Base-by-base conservation (phyloP, 2,329 filamentous ascomycete species). In the Microcera coccophila region DNA sequence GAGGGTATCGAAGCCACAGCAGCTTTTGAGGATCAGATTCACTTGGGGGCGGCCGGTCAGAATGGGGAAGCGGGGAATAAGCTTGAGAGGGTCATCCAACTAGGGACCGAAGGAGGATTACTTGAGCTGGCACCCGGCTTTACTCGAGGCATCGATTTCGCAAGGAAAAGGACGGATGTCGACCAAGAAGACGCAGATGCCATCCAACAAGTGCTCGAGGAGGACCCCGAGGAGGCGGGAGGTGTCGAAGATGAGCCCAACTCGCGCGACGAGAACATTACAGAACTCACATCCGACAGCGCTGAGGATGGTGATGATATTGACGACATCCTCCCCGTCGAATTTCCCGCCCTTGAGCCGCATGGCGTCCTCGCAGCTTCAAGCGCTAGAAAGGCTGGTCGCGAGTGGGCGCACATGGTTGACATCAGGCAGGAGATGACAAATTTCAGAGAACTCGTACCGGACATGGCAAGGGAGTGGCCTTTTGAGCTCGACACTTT, bases 381-480 rank as follows among this genome's bases (percentile, higher is more conserved):
- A 8, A 80, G 82, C 47, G 74, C 82, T 47, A 87, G 84, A 59
- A 87, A 85, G 58, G 81, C 81, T 29, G 86, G 87, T 5, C 84
- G 80, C 57, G 89, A 97, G 69, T 98, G 93, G 91, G 93, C 93
- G 39, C 93, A 98, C 67, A 95, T 98, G 82, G 91, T 98, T 2
- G 91, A 98, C 63, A 85, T 97, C 55, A 90, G 91, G 58, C 81
- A 89, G 46, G 87, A 91, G 39, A 94, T 97, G 58, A 76, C 87
- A n/a, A 97, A 97, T 61, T 97, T 98, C 66, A 75, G 78, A 45
- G 91, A 96, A 48, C 73, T 98, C 28, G 90, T 98, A 7, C 93
- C 93, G 0, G 87, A 97, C 47, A 96, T 97, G 90, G 93, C 93
- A 2, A 80, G 85, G 51, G 86, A 94, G 50, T 98, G 90, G 87